Base-by-base conservation (phyloP, 2,329 filamentous ascomycete species). In the Ophiobolus disseminans region DNA sequence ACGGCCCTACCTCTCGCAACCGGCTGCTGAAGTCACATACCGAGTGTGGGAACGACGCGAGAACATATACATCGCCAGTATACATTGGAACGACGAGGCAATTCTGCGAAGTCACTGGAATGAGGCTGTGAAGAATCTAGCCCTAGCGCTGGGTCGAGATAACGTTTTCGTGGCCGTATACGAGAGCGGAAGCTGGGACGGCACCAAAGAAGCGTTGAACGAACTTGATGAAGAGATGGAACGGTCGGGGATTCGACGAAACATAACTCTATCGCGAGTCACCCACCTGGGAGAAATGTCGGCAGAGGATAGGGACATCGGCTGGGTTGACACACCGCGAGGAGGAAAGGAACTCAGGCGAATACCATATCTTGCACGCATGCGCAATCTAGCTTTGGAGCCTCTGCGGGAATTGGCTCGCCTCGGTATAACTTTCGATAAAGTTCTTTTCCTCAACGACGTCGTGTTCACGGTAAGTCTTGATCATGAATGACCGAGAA, bases 101-200 rank as follows among this genome's bases (percentile, higher is more conserved):
- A 75, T 88, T 26, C 75, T 90, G 3, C 77, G 80, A n/a, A 75
- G 75, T 7, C 80, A 86, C 60, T 90, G 87, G 86, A 84, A 79
- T 53, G 70, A 78, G 6, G 84, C 83, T 0, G 73, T 90, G 3
- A 47, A 86, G 3, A 73, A 79, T 4, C 73, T 90, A 11, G 77
- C 80, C 7, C 73, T 78, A 30, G 72, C 74, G 3, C 73, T 89
- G 3, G 86, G 86, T 0, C 73, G 79, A 0, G 76, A 83, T 3
- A 88, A 89, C 63, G 80, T 89, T 3, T 89, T 81, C 63, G 78
- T 90, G 34, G 85, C 82, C 50, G 78, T 89, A 16, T 80, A 82
- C 45, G 86, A 89, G 70, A 86, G 83, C 57, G 86, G 86, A 9
- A 87, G 84, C 63, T 85, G 81, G 76, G 87, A 90, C 66, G 76